phyloP scores from a whole-genome alignment of 371 early-diverging fungal species.

The Mortierella sp. region DNA sequence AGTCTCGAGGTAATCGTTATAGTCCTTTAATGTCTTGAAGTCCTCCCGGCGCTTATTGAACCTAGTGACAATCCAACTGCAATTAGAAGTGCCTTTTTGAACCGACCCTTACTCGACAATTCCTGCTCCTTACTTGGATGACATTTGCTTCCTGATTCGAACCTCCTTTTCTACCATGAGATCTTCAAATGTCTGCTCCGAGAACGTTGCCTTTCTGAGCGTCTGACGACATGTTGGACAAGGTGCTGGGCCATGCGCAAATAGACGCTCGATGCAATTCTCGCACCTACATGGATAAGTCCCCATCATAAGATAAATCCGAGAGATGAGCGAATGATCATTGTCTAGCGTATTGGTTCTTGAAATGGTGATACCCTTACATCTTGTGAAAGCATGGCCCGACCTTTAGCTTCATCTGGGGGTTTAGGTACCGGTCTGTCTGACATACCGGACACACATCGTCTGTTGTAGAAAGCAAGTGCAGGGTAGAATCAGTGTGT shows the following conservation, averaged over 20 bases:
- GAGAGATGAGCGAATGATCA: too few relatives aligned
- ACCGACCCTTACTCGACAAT: too few relatives aligned
- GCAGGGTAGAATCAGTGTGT: background rate
- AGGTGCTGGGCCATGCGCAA: slow-evolving; percentile 88
- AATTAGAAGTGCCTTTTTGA: background rate
- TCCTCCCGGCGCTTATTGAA: slow-evolving; percentile 95
- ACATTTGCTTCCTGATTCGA: slow-evolving; percentile 84
- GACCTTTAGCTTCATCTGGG: slow-evolving; percentile 91
- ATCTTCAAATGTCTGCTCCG: slow-evolving; percentile 93
- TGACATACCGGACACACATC: slow-evolving; percentile 97
- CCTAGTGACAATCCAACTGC: slow-evolving; percentile 44
- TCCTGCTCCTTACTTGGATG: slow-evolving; percentile 69
- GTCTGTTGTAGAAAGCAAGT: slow-evolving; percentile 42
- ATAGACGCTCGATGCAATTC: slow-evolving; percentile 88
- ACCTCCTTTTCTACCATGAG: slow-evolving; percentile 95
- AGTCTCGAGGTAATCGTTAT: slow-evolving; percentile 93
- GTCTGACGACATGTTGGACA: slow-evolving; percentile 92
- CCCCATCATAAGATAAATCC: too few relatives aligned
- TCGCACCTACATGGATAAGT: slow-evolving; percentile 93
- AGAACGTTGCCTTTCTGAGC: slow-evolving; percentile 86
- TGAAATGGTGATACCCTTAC: too few relatives aligned
- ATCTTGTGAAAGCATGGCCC: slow-evolving; percentile 99
- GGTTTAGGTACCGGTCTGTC: slow-evolving; percentile 94
- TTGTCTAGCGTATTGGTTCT: too few relatives aligned
- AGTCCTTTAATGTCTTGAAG: slow-evolving; percentile 78